A percentile compares a stretch with the other conserved stretches of the same genome.
These are phyloP conservation scores for Phycomyces nitens DNA, from an alignment of 192 early-diverging fungal genomes.

Conservation along the genomic window DNA sequence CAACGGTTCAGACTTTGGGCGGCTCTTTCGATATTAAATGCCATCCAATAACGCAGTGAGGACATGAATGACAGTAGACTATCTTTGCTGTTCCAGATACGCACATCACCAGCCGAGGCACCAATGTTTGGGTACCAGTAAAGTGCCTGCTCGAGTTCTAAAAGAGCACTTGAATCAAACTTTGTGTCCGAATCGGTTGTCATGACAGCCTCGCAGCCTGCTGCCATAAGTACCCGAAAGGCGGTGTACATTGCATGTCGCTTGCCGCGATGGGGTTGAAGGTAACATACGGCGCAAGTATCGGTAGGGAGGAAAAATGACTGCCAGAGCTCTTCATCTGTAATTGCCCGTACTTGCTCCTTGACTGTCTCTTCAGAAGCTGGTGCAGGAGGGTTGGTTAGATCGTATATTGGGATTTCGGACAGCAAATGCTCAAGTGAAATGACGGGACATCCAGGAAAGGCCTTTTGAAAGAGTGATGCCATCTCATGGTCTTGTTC, in stretches of 20 bases:
- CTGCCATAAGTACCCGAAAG: conserved; percentile 40
- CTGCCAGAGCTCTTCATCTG: neutral
- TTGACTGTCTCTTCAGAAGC: conserved; percentile 1
- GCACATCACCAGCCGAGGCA: conserved; percentile 50
- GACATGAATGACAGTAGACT: conserved; percentile 55
- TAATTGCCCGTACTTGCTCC: neutral
- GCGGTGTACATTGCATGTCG: conserved; percentile 55
- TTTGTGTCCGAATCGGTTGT: conserved; percentile 62
- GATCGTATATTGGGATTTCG: neutral
- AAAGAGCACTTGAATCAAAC: conserved; percentile 44
- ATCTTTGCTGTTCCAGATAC: conserved; percentile 53
- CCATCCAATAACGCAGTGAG: conserved; percentile 60
- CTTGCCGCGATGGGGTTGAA: conserved; percentile 52
- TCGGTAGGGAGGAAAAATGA: conserved; percentile 10
- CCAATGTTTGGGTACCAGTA: conserved; percentile 47
- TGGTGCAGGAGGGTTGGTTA: neutral
- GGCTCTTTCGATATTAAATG: conserved; percentile 63
- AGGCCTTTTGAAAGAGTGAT: conserved; percentile 25
- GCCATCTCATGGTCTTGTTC: conserved; percentile 35
- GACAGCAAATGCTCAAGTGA: conserved; percentile 25
- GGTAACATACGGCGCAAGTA: conserved; percentile 37
- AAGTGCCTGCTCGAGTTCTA: conserved; percentile 51
- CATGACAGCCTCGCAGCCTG: conserved; percentile 50
- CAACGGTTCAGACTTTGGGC: conserved; percentile 55
- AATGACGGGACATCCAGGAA: conserved; percentile 13